These are phyloP conservation scores for Colletotrichum melonis DNA, from an alignment of 2,329 filamentous ascomycete species.

Conservation along the genomic window DNA sequence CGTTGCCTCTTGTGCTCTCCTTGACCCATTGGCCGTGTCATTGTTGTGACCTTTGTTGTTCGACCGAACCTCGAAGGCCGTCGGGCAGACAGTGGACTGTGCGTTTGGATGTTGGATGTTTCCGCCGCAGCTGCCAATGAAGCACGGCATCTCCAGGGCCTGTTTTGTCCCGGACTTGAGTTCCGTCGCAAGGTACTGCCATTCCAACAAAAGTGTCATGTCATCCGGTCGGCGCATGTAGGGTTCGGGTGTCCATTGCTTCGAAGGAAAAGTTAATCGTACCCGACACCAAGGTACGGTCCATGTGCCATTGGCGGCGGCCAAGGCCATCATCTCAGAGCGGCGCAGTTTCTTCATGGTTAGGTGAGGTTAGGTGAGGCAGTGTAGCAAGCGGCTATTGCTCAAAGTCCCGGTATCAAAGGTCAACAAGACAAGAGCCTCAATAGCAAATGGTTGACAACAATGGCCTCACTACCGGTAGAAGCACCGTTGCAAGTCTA, in stretches of 20 bases:
- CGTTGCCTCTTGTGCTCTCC: neutral
- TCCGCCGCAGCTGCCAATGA: neutral
- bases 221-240: conserved; percentile 24
- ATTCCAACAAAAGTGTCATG: conserved; percentile 12
- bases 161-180: neutral
- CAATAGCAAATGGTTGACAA: neutral
- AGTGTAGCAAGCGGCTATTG: neutral
- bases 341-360: neutral
- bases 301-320: neutral
- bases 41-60: conserved; percentile 28
- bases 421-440: neutral
- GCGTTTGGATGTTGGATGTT: neutral
- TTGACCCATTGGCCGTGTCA: conserved; percentile 4
- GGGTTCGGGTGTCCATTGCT: conserved; percentile 8
- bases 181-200: conserved; percentile 15
- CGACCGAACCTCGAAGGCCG: neutral
- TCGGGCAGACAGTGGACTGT: neutral
- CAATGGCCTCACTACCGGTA: neutral
- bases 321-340: neutral
- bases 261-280: conserved; percentile 2
- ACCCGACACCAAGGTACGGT: conserved; percentile 4
- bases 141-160: neutral
- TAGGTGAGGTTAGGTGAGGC: too few species aligned
- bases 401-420: neutral
- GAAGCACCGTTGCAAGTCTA: neutral